phyloP scores from a whole-genome alignment of 140 eudicot genomes.

The Senecio squalidus region DNA sequence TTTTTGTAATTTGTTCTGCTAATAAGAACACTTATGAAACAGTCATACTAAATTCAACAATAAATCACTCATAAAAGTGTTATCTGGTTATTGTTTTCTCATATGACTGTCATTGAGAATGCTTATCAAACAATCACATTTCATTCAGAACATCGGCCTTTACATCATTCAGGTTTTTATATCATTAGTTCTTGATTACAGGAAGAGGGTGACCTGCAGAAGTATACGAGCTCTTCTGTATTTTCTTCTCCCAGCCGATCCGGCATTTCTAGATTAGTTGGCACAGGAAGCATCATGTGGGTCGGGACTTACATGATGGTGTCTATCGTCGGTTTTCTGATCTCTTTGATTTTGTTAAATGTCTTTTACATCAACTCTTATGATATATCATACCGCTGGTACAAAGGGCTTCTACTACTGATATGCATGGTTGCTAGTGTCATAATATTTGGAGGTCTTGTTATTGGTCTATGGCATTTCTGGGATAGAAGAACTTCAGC shows the following conservation, averaged over 20 bases:
- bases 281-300: slow-evolving; percentile 79
- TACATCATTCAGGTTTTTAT: background rate
- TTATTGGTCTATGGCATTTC: slow-evolving; percentile 57
- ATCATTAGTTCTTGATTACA: slow-evolving; percentile 25
- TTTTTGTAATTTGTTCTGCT: too few relatives aligned
- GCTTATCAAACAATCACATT: too few relatives aligned
- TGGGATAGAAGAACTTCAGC: slow-evolving; percentile 51
- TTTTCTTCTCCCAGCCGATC: slow-evolving; percentile 31
- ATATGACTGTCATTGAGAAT: too few relatives aligned
- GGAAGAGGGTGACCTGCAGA: slow-evolving; percentile 59
- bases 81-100: too few relatives aligned
- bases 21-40: too few relatives aligned
- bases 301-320: slow-evolving; percentile 56
- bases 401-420: slow-evolving; percentile 72
- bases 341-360: slow-evolving; percentile 44
- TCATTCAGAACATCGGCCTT: too few relatives aligned
- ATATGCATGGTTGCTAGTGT: slow-evolving; percentile 70
- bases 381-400: slow-evolving; percentile 54
- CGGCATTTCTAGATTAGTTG: slow-evolving; percentile 62
- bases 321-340: slow-evolving; percentile 55
- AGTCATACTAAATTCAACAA: too few relatives aligned
- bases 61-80: too few relatives aligned
- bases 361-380: slow-evolving; percentile 47
- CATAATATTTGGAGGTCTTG: slow-evolving; percentile 61
- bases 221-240: slow-evolving; percentile 24